A percentile compares a stretch with the other conserved stretches of the same genome.
phyloP scores from a whole-genome alignment of 768 basidiomycete species.

The Tulasnella sp. region DNA sequence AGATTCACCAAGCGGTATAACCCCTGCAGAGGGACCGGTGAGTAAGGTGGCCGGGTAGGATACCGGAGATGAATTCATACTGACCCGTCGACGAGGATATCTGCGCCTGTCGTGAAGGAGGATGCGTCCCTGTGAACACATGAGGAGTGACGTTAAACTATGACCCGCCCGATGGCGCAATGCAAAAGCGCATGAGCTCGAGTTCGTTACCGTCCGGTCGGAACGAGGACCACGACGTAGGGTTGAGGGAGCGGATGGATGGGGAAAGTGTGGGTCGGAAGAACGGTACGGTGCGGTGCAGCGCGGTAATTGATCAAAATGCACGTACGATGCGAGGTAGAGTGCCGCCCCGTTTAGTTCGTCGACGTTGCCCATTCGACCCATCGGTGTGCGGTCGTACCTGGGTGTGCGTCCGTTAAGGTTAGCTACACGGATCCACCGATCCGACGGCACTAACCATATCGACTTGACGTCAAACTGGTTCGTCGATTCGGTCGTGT shows the following conservation, averaged over 20 bases:
- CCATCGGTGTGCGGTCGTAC: slow-evolving; percentile 14
- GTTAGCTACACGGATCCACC: no score
- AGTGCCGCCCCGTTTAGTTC: slow-evolving; percentile 17
- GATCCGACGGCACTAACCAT: no score
- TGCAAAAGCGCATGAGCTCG: neutral
- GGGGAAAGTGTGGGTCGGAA: neutral
- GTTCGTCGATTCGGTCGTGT: no score
- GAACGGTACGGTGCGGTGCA: slow-evolving; percentile 4
- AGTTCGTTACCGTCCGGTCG: neutral
- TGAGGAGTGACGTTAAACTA: slow-evolving; percentile 3
- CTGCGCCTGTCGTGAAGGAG: slow-evolving; percentile 16
- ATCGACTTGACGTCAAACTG: no score
- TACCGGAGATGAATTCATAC: no score
- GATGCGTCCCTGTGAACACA: slow-evolving; percentile 14
- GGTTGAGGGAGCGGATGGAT: neutral
- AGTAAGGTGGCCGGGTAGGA: no score
- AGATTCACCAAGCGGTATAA: slow-evolving; percentile 8
- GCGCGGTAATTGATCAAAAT: neutral
- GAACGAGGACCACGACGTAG: neutral
- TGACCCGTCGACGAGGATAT: slow-evolving; percentile 18
- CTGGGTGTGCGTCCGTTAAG: no score
- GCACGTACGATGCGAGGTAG: slow-evolving; percentile 15
- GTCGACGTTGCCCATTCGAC: slow-evolving; percentile 15
- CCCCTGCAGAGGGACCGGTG: neutral
- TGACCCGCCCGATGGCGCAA: neutral